Evolutionary conservation across 768 basidiomycete genomes (phyloP).

Genomic region (Tricholoma furcatifolium): DNA sequence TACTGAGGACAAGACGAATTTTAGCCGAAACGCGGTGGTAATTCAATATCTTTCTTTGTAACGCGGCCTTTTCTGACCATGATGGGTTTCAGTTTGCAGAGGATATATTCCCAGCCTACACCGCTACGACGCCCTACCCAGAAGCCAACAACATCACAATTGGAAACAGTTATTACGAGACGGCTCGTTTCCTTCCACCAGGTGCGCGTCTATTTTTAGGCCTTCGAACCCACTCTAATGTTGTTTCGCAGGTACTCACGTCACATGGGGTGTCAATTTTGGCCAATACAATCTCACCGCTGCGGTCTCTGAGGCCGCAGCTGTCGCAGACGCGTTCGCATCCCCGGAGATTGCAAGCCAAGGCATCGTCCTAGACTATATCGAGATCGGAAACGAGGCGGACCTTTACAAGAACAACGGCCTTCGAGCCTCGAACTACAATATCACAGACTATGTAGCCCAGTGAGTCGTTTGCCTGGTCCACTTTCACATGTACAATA

Average conservation of each 20-base stretch:
- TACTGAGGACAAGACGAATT: constrained; percentile 57
- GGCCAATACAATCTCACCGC: constrained; percentile 51
- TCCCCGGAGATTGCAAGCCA: constrained; percentile 34
- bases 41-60: not conserved
- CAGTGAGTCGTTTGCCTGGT: constrained; percentile 36
- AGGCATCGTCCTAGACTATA: constrained; percentile 49
- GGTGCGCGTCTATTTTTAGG: not conserved
- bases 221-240: not conserved
- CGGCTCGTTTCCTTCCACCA: constrained; percentile 17
- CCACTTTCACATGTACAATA: not conserved
- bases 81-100: constrained; percentile 17
- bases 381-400: constrained; percentile 64
- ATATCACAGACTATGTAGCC: constrained; percentile 41
- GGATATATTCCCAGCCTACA: constrained; percentile 50
- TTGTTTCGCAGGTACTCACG: constrained; percentile 46
- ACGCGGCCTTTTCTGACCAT: not conserved
- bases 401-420: constrained; percentile 53
- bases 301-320: constrained; percentile 43
- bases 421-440: constrained; percentile 37
- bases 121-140: constrained; percentile 55
- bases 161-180: constrained; percentile 52
- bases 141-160: constrained; percentile 59
- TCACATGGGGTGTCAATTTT: constrained; percentile 71
- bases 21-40: constrained; percentile 15
- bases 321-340: constrained; percentile 49